These are phyloP conservation scores for Geosmithia putterillii DNA, from an alignment of 2,329 filamentous ascomycete genomes.

Conservation along the genomic window DNA sequence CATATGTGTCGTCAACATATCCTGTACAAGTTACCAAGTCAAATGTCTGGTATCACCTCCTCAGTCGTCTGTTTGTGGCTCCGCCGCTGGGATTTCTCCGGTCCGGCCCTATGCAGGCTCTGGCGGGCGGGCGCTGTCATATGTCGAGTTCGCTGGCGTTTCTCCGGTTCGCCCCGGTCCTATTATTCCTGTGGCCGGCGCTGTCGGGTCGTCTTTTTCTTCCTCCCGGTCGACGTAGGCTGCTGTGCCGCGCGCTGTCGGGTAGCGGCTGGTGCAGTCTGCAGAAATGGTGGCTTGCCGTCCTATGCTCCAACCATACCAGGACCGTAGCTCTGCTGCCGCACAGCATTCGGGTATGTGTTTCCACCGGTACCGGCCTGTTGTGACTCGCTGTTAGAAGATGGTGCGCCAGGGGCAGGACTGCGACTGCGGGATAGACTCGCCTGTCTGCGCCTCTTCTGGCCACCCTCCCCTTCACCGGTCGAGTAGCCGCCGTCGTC, in stretches of 20 bases:
- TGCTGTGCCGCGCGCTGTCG: too few species aligned
- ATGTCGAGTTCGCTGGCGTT: too few species aligned
- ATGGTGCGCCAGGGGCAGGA: not conserved
- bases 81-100: too few species aligned
- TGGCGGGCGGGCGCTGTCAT: too few species aligned
- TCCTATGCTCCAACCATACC: conserved; percentile 45
- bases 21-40: conserved; percentile 15
- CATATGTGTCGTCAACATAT: conserved; percentile 13
- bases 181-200: too few species aligned
- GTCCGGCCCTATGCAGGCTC: too few species aligned
- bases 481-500: conserved; percentile 62
- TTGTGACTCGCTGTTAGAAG: conserved; percentile 34
- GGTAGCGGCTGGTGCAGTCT: too few species aligned
- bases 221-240: too few species aligned
- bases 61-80: too few species aligned
- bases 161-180: too few species aligned
- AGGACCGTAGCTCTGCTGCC: conserved; percentile 42
- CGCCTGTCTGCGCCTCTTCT: conserved; percentile 57
- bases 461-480: conserved; percentile 54
- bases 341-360: conserved; percentile 28
- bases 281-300: too few species aligned
- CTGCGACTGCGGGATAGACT: conserved; percentile 3
- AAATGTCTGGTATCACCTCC: conserved; percentile 1
- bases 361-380: conserved; percentile 32
- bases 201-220: too few species aligned